phyloP scores from a whole-genome alignment of 2,329 filamentous ascomycete species.

The Fusarium sulawesiense region DNA sequence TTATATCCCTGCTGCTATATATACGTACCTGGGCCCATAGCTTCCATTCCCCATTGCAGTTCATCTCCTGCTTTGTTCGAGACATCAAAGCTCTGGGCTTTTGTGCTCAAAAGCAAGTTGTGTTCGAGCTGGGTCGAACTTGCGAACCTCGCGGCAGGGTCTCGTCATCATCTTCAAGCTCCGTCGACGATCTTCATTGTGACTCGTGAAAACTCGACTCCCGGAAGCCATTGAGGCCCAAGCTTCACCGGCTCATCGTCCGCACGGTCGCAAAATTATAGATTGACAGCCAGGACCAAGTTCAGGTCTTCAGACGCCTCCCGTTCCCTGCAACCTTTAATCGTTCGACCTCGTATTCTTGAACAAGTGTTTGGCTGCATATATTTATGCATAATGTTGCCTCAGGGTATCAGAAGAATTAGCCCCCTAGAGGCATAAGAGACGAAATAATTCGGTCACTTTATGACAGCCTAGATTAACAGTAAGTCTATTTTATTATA shows the following conservation, averaged over 20 bases:
- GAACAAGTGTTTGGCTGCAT: neutral
- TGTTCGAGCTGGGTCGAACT: neutral
- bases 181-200: neutral
- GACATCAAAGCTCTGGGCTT: slow-evolving; percentile 5
- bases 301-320: neutral
- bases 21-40: slow-evolving; percentile 34
- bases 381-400: neutral
- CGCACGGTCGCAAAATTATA: slow-evolving; percentile 10
- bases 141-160: neutral
- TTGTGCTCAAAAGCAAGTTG: slow-evolving; percentile 11
- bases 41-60: slow-evolving; percentile 8
- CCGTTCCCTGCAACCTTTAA: neutral
- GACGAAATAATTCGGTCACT: too few species aligned
- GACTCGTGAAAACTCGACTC: slow-evolving; percentile 16
- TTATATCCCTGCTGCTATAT: slow-evolving; percentile 25
- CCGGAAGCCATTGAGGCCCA: slow-evolving; percentile 12
- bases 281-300: neutral
- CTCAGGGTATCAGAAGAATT: too few species aligned
- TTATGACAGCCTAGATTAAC: too few species aligned
- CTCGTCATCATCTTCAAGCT: neutral
- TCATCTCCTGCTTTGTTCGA: slow-evolving; percentile 4
- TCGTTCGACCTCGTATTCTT: neutral
- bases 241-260: slow-evolving; percentile 19
- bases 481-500: too few species aligned
- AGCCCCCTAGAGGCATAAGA: too few species aligned